A percentile compares a stretch with the other conserved stretches of the same genome.
These are phyloP conservation scores for Scenedesmus sp. DNA, from an alignment of 163 green algal genomes.

Conservation along the genomic window DNA sequence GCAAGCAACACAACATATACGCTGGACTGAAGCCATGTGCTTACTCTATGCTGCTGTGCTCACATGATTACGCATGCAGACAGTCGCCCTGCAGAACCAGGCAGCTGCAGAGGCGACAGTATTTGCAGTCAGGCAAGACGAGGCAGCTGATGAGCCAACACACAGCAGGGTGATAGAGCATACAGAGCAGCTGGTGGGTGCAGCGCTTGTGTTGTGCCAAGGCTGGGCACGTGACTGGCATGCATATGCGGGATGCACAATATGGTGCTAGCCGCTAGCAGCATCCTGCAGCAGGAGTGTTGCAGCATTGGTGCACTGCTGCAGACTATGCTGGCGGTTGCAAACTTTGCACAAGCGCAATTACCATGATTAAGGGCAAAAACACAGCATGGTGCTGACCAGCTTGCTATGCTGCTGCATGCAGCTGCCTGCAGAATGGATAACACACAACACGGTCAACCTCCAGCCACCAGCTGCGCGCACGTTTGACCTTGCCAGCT, in stretches of 20 bases:
- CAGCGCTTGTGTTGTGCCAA: too few relatives aligned
- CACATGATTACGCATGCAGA: not conserved
- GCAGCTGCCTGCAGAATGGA: conserved; percentile 11
- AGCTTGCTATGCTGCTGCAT: not conserved
- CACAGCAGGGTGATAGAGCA: conserved; percentile 25
- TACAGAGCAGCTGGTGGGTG: conserved; percentile 24
- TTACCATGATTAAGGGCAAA: too few relatives aligned
- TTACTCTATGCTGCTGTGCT: not conserved
- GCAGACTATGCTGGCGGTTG: too few relatives aligned
- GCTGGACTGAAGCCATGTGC: too few relatives aligned
- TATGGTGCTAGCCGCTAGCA: not conserved
- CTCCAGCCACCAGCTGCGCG: not conserved
- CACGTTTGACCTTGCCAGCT: not conserved
- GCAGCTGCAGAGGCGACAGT: conserved; percentile 13
- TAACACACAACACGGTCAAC: conserved; percentile 15
- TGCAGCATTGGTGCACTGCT: not conserved
- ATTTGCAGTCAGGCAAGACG: conserved; percentile 7
- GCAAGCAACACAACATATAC: too few relatives aligned
- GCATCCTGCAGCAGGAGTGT: not conserved
- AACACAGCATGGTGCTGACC: not conserved
- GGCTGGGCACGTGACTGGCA: not conserved
- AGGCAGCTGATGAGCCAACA: conserved; percentile 14
- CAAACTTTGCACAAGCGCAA: too few relatives aligned
- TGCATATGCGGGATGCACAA: not conserved
- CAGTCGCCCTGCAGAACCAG: not conserved